A percentile compares a stretch with the other conserved stretches of the same genome.
Evolutionary conservation across 305 asterid genomes (phyloP).

Genomic region (Rubia peregrina): DNA sequence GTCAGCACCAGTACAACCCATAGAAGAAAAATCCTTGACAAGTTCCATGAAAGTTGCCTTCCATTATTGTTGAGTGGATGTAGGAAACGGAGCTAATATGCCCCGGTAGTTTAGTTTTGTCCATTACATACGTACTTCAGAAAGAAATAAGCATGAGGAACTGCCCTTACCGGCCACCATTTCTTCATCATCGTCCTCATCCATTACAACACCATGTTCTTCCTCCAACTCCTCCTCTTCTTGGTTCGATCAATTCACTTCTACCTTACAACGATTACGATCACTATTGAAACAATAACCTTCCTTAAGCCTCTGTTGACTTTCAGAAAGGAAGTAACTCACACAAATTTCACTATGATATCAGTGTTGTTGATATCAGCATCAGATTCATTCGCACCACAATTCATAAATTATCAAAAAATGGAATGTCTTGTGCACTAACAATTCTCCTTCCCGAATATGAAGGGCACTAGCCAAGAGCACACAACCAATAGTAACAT

Average conservation of each 20-base stretch:
- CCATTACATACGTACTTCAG: slow-evolving; percentile 59
- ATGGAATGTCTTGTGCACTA: too few relatives aligned
- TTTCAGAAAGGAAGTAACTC: slow-evolving; percentile 82
- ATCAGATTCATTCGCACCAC: neutral
- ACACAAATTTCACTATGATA: slow-evolving; percentile 60
- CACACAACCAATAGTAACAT: too few relatives aligned
- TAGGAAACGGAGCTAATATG: slow-evolving; percentile 84
- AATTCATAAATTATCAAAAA: too few relatives aligned
- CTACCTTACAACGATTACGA: slow-evolving; percentile 90
- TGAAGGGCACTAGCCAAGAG: too few relatives aligned
- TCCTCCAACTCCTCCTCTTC: slow-evolving; percentile 51
- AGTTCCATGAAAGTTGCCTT: slow-evolving; percentile 73
- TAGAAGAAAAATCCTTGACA: too few relatives aligned
- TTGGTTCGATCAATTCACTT: slow-evolving; percentile 81
- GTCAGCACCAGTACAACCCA: too few relatives aligned
- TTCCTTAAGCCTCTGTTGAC: slow-evolving; percentile 75
- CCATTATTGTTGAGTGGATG: slow-evolving; percentile 46
- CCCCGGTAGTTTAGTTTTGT: slow-evolving; percentile 61
- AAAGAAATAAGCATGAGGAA: slow-evolving; percentile 81
- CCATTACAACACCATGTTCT: slow-evolving; percentile 41
- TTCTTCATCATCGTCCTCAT: slow-evolving; percentile 34
- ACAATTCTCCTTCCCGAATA: too few relatives aligned
- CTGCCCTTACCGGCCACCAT: slow-evolving; percentile 30
- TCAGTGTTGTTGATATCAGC: slow-evolving; percentile 35
- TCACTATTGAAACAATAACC: slow-evolving; percentile 71